Conservation (phyloP, 108 stramenopile species). For the Nitzschia inconspicua region DNA sequence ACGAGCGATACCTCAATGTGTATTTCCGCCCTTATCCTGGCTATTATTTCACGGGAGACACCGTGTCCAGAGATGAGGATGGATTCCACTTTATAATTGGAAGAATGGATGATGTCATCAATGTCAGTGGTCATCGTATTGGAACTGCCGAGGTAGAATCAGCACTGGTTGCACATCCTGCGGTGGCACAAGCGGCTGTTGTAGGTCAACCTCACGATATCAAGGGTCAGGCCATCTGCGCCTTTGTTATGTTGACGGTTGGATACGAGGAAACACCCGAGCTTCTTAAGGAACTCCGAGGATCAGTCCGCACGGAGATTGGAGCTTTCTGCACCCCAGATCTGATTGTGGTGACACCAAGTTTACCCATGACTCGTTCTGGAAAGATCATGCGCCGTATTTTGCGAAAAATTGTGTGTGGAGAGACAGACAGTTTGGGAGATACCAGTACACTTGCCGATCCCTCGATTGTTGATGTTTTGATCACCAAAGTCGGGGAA, state of each 20-base stretch:
- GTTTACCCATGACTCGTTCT: conserved; percentile 93
- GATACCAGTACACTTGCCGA: conserved; percentile 96
- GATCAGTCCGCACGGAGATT: conserved; percentile 77
- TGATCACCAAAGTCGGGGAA: conserved; percentile 80
- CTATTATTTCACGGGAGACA: conserved; percentile 98
- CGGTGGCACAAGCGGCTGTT: conserved; percentile 90
- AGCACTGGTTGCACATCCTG: conserved; percentile 86
- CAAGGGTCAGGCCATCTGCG: conserved; percentile 89
- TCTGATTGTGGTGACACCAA: conserved; percentile 71
- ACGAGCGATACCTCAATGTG: conserved; percentile 88
- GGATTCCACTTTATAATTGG: conserved; percentile 97
- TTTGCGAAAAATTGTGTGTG: conserved; percentile 92
- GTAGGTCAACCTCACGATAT: conserved; percentile 90
- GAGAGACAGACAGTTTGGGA: conserved; percentile 82
- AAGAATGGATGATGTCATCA: conserved; percentile 96
- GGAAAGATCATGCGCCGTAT: conserved; percentile 98
- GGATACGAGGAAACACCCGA: conserved; percentile 65
- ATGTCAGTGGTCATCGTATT: conserved; percentile 94
- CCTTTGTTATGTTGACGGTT: conserved; percentile 72
- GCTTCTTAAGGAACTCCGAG: conserved; percentile 77
- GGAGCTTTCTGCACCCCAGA: conserved; percentile 94
- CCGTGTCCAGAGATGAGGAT: conserved; percentile 87
- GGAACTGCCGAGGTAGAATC: conserved; percentile 94
- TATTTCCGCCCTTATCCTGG: conserved; percentile 94
- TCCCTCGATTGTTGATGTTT: conserved; percentile 89